phyloP scores from a whole-genome alignment of 345 rosid species.

The Triadica sebifera region DNA sequence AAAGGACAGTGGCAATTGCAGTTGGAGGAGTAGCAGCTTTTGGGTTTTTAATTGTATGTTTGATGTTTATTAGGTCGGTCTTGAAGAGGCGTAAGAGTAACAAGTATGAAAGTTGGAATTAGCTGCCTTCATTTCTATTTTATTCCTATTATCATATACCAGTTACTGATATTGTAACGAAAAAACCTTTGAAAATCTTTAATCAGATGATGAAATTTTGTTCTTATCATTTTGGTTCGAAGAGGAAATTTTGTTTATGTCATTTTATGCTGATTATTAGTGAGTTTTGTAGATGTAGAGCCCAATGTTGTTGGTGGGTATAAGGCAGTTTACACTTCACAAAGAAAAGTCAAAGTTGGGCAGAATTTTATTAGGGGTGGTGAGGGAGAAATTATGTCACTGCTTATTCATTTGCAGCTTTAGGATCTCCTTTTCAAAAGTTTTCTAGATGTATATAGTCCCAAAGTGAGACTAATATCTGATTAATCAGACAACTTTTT shows the following conservation, averaged over 20 bases:
- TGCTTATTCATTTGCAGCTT: background rate
- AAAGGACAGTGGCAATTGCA: slow-evolving; percentile 77
- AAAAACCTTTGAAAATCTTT: background rate
- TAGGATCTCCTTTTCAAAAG: background rate
- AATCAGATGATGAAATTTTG: background rate
- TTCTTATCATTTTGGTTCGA: too few relatives aligned
- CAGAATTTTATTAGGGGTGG: too few relatives aligned
- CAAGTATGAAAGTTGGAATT: slow-evolving; percentile 36
- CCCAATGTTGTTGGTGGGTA: background rate
- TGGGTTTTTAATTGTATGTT: slow-evolving; percentile 57
- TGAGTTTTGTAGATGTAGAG: slow-evolving; percentile 3
- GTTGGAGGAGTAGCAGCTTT: slow-evolving; percentile 78
- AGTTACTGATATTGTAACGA: background rate
- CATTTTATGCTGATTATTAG: slow-evolving; percentile 15
- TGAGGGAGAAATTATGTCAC: background rate
- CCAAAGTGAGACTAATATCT: too few relatives aligned
- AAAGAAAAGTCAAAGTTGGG: too few relatives aligned
- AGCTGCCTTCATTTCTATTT: background rate
- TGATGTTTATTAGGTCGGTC: slow-evolving; percentile 54
- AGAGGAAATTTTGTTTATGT: too few relatives aligned
- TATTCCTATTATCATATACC: background rate
- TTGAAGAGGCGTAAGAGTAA: slow-evolving; percentile 46
- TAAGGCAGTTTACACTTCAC: too few relatives aligned
- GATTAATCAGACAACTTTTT: background rate
- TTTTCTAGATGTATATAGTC: background rate